Conservation (phyloP, 345 rosid species). For the Lagerstroemia speciosa region DNA sequence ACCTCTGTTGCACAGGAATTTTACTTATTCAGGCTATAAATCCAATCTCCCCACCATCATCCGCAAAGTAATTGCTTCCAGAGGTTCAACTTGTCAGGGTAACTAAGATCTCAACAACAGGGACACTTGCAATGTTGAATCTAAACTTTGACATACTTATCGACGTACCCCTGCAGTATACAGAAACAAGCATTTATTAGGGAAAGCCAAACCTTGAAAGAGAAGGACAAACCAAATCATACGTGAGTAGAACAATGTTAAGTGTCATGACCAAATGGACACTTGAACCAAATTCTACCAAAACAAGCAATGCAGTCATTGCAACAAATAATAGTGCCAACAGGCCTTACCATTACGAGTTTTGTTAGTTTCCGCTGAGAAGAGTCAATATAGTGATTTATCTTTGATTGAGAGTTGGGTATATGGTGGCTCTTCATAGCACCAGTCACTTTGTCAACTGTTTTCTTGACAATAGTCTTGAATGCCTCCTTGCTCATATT, state of each 20-base stretch:
- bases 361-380: slow-evolving; percentile 70
- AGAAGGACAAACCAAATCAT: background rate
- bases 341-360: slow-evolving; percentile 73
- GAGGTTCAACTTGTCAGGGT: background rate
- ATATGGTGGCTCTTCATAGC: slow-evolving; percentile 66
- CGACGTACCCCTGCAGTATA: slow-evolving; percentile 67
- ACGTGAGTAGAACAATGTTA: background rate
- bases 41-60: background rate
- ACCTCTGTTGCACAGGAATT: background rate
- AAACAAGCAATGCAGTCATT: background rate
- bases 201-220: background rate
- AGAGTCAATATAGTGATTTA: slow-evolving; percentile 64
- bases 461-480: slow-evolving; percentile 85
- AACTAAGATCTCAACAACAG: background rate
- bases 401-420: slow-evolving; percentile 77
- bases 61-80: background rate
- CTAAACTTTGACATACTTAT: slow-evolving; percentile 69
- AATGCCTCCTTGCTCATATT: slow-evolving; percentile 95
- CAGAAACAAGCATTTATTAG: background rate
- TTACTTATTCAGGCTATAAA: background rate
- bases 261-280: background rate
- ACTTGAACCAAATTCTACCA: background rate
- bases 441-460: slow-evolving; percentile 76
- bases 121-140: slow-evolving; percentile 3
- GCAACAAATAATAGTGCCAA: background rate